Evolutionary conservation across 2,329 filamentous ascomycete genomes (phyloP).

Genomic region (Cercospora brassicicola): DNA sequence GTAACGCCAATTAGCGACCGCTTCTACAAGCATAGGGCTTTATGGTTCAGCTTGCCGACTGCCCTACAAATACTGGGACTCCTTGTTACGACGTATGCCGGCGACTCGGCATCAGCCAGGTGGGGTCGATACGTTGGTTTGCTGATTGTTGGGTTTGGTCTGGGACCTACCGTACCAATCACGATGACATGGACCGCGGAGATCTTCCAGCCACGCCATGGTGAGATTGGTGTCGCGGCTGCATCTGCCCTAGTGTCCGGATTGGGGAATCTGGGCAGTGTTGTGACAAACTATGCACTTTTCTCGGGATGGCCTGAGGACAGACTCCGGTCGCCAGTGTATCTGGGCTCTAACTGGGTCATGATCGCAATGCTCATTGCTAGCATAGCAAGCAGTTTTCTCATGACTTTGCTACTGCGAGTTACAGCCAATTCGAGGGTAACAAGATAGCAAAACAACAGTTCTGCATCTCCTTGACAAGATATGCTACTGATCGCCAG

Average conservation of each 20-base stretch:
- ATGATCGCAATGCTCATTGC: conserved; percentile 83
- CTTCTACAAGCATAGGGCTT: conserved; percentile 74
- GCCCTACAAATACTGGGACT: conserved; percentile 80
- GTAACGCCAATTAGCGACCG: conserved; percentile 84
- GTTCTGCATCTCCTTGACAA: background rate
- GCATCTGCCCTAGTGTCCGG: conserved; percentile 84
- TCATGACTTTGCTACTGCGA: conserved; percentile 66
- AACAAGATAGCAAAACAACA: background rate
- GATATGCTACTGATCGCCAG: background rate
- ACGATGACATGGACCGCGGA: conserved; percentile 93
- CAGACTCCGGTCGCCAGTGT: conserved; percentile 50
- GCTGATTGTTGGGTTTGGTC: conserved; percentile 85
- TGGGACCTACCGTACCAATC: conserved; percentile 86
- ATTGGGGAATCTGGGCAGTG: conserved; percentile 80
- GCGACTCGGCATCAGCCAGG: conserved; percentile 54
- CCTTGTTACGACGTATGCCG: conserved; percentile 75
- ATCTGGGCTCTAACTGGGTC: conserved; percentile 67
- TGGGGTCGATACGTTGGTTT: conserved; percentile 88
- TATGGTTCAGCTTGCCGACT: conserved; percentile 77
- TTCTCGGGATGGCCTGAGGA: conserved; percentile 86
- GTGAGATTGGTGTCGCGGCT: conserved; percentile 85
- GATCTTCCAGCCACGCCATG: conserved; percentile 84
- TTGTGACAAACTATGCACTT: conserved; percentile 83
- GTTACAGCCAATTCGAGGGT: conserved; percentile 27
- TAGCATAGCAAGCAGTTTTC: conserved; percentile 70